phyloP scores from a whole-genome alignment of 1,139 yeast genomes.

The Geotrichum aggregatum region DNA sequence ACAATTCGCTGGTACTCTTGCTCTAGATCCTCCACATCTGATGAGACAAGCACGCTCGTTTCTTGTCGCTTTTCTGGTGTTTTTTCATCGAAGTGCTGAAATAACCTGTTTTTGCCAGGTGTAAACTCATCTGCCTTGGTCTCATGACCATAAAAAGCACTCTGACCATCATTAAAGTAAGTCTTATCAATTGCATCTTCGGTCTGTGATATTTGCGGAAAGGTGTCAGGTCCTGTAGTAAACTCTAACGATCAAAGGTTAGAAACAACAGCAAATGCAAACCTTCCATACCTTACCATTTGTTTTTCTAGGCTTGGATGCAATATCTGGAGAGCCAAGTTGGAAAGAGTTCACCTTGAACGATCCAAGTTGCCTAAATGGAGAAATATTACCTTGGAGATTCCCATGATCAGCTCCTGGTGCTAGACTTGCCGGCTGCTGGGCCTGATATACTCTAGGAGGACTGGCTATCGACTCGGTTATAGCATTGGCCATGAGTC shows the following conservation, averaged over 20 bases:
- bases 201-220: no score
- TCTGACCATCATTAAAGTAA: no score
- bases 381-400: not conserved
- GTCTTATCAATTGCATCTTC: no score
- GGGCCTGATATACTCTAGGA: conserved; percentile 2
- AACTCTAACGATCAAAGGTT: not conserved
- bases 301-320: not conserved
- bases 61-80: not conserved
- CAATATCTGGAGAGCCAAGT: not conserved
- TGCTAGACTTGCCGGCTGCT: not conserved
- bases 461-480: conserved; percentile 3
- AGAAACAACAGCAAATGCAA: not conserved
- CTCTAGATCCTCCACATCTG: conserved; percentile 10
- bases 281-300: no score
- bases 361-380: not conserved
- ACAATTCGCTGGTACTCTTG: conserved; percentile 14
- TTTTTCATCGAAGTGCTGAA: not conserved
- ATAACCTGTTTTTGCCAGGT: conserved; percentile 4
- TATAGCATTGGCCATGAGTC: not conserved
- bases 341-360: not conserved
- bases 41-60: not conserved
- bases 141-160: not conserved
- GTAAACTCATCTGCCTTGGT: not conserved
- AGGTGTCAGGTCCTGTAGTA: not conserved
- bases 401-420: not conserved